Evolutionary conservation across 1,284 basidiomycete species (phyloP).

Genomic region (Ceratobasidium sp.): DNA sequence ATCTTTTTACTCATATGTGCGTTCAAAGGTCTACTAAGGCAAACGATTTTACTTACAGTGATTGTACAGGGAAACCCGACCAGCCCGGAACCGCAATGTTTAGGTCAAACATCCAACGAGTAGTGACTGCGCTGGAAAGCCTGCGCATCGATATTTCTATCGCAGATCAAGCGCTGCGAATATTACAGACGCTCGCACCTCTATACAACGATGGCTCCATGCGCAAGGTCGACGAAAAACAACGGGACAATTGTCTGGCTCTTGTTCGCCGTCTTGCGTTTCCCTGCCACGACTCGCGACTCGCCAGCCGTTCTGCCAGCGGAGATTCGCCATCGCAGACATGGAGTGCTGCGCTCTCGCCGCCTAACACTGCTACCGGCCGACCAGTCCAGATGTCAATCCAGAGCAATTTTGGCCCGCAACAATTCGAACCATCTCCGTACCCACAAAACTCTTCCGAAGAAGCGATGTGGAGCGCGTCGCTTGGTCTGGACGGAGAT

Average conservation of each 20-base stretch:
- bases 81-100: conserved; percentile 79
- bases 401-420: conserved; percentile 43
- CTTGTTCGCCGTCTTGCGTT: conserved; percentile 79
- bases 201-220: conserved; percentile 73
- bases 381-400: conserved; percentile 31
- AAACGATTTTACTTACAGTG: background rate
- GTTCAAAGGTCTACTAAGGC: background rate
- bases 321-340: conserved; percentile 42
- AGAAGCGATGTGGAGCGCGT: conserved; percentile 61
- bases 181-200: conserved; percentile 74
- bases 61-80: conserved; percentile 65
- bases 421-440: conserved; percentile 43
- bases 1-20: conserved; percentile 79
- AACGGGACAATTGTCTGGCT: conserved; percentile 57
- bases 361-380: conserved; percentile 27
- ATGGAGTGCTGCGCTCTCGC: conserved; percentile 26
- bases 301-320: conserved; percentile 38
- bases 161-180: conserved; percentile 77
- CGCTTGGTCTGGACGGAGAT: conserved; percentile 56
- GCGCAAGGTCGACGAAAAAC: conserved; percentile 55
- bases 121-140: conserved; percentile 71
- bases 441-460: conserved; percentile 55
- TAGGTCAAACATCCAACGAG: conserved; percentile 77
- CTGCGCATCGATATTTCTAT: conserved; percentile 67
- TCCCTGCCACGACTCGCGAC: conserved; percentile 75